Base-by-base conservation (phyloP, 2,329 filamentous ascomycete species). In the Pyricularia grisea region DNA sequence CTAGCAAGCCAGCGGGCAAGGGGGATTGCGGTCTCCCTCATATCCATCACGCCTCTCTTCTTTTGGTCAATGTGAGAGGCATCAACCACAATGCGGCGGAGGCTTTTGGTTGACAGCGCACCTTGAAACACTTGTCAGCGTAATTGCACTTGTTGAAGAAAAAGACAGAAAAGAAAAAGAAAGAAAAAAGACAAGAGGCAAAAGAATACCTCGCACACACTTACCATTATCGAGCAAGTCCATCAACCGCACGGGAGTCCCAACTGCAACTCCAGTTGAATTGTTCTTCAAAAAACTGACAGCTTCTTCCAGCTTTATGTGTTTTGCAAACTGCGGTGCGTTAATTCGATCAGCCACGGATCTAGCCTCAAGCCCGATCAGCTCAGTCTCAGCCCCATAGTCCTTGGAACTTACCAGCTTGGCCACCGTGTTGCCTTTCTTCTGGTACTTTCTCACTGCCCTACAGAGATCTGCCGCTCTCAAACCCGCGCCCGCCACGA, bases 21-120 rank as follows among this genome's bases (percentile, higher is more conserved):
- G 7, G 93, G 92, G 75, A 93, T 84, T 81, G 94, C 90, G 0
- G 92, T 92, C 71, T 99, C 95, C 78, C 92, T 93, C 92, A 98
- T 97, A 76, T 98, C 95, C 78, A 97, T 88, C 72, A 99, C 88
- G 0, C 93, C 93, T 65, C 94, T 86, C 83, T 97, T 97, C 85
- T 99, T 99, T 79, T 92, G 88, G 79, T 99, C 94, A 72, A 97
- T 92, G 76, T 97, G 90, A 9, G 93, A 97, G 17, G 92, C 93
- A 79, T 99, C 95, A 36, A 98, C 86, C 10, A 98, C 87, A 42
- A 99, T 86, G 65, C 92, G 87, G 80, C 93, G 88, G 68, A 98
- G 78, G 70, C 90, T 86, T 42, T 87, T 84, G 36, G 92, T 79
- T 30, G 88, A 91, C 64, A 98, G 80, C 2, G 90, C 88, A 50